Conservation (phyloP, 352 stramenopile genomes). For the Pythium brachiatum region DNA sequence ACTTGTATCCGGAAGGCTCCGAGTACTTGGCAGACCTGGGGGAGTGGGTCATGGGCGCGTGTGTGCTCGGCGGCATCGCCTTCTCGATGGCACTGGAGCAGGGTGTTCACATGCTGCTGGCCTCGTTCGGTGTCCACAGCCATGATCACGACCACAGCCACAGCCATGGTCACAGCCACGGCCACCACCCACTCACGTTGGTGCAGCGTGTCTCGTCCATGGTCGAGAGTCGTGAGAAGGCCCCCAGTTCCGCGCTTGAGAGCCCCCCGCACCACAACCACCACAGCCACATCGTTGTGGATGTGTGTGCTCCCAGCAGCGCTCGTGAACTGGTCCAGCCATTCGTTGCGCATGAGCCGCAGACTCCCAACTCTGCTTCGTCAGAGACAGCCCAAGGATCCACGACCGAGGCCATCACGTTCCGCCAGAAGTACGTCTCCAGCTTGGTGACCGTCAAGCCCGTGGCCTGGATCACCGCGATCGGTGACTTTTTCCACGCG, state of each 20-base stretch:
- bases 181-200: background rate
- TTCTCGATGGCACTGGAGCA: slow-evolving; percentile 35
- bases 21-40: slow-evolving; percentile 29
- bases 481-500: slow-evolving; percentile 33
- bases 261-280: slow-evolving; percentile 2
- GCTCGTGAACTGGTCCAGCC: background rate
- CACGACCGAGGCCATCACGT: background rate
- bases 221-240: slow-evolving; percentile 9
- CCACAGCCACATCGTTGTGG: slow-evolving; percentile 1
- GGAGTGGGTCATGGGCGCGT: slow-evolving; percentile 34
- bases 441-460: slow-evolving; percentile 18
- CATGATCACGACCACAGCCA: background rate
- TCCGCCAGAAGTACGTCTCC: slow-evolving; percentile 20
- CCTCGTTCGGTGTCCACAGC: slow-evolving; percentile 19
- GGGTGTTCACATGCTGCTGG: slow-evolving; percentile 28
- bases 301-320: background rate
- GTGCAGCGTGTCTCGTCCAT: slow-evolving; percentile 11
- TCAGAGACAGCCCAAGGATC: background rate
- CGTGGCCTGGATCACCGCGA: slow-evolving; percentile 33
- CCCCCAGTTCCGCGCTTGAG: background rate
- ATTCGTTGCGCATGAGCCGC: background rate
- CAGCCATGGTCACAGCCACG: background rate
- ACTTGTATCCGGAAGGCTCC: slow-evolving; percentile 36
- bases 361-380: background rate
- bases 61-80: slow-evolving; percentile 29